phyloP scores from a whole-genome alignment of 345 rosid species.

The Linum trigynum region DNA sequence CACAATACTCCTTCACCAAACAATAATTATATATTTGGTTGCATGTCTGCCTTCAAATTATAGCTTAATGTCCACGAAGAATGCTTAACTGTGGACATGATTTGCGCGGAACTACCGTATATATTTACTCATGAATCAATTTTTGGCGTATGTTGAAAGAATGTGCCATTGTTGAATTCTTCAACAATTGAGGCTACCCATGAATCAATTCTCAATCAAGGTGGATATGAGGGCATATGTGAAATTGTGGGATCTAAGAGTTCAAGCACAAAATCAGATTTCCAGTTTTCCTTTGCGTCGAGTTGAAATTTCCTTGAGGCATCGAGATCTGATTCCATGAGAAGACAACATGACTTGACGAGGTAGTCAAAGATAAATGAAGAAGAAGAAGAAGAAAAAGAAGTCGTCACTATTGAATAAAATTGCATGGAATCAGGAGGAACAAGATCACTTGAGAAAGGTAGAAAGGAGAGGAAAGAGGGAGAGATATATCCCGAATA shows the following conservation, averaged over 20 bases:
- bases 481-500: too few relatives aligned
- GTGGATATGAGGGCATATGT: constrained; percentile 10
- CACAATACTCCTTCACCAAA: constrained; percentile 10
- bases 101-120: constrained; percentile 7
- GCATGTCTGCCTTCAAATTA: constrained; percentile 5
- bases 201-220: constrained; percentile 11
- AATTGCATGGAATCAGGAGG: too few relatives aligned
- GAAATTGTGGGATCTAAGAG: constrained; percentile 13
- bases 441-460: too few relatives aligned
- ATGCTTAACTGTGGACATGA: constrained; percentile 12
- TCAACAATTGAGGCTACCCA: not conserved
- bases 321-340: constrained; percentile 12
- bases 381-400: not conserved
- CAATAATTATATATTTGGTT: constrained; percentile 16
- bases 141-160: constrained; percentile 4
- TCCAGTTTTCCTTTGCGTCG: not conserved
- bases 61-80: constrained; percentile 2
- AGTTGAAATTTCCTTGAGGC: constrained; percentile 11
- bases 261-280: constrained; percentile 2
- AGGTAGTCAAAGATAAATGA: constrained; percentile 9
- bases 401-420: not conserved
- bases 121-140: constrained; percentile 14
- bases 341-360: constrained; percentile 18
- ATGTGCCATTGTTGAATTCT: constrained; percentile 12
- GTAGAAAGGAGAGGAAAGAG: too few relatives aligned